A percentile compares a stretch with the other conserved stretches of the same genome.
phyloP scores from a whole-genome alignment of 352 stramenopile species.

The Pythium volutum region DNA sequence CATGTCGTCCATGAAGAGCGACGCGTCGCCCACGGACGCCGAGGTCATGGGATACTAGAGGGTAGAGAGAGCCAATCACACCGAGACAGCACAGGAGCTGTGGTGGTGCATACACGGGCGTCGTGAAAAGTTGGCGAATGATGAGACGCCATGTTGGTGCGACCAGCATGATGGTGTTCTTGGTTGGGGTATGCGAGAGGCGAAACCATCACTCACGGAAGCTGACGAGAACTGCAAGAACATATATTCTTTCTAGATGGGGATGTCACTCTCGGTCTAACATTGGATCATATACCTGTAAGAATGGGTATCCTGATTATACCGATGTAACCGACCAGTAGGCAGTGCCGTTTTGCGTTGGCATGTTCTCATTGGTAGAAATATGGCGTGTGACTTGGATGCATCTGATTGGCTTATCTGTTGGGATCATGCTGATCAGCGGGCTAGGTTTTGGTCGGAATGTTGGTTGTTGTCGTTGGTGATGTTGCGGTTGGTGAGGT shows the following conservation, averaged over 20 bases:
- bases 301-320: conserved; percentile 4
- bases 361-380: conserved; percentile 49
- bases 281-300: background rate
- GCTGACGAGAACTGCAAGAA: conserved; percentile 1
- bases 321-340: background rate
- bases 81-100: conserved; percentile 10
- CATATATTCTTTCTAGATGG: conserved; percentile 1
- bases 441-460: conserved; percentile 15
- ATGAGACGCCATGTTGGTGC: background rate
- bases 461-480: conserved; percentile 4
- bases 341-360: conserved; percentile 37
- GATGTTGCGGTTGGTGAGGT: background rate
- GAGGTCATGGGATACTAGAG: conserved; percentile 2
- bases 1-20: conserved; percentile 48
- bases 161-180: background rate
- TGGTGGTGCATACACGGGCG: background rate
- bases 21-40: conserved; percentile 14
- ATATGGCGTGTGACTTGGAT: conserved; percentile 24
- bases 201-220: conserved; percentile 6
- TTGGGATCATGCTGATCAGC: background rate
- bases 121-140: conserved; percentile 12
- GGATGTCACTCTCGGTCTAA: background rate
- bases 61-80: conserved; percentile 14
- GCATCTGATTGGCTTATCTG: conserved; percentile 18
- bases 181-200: background rate